Conservation (phyloP, 2,329 filamentous ascomycete genomes). For the Penicillium janthinellum region DNA sequence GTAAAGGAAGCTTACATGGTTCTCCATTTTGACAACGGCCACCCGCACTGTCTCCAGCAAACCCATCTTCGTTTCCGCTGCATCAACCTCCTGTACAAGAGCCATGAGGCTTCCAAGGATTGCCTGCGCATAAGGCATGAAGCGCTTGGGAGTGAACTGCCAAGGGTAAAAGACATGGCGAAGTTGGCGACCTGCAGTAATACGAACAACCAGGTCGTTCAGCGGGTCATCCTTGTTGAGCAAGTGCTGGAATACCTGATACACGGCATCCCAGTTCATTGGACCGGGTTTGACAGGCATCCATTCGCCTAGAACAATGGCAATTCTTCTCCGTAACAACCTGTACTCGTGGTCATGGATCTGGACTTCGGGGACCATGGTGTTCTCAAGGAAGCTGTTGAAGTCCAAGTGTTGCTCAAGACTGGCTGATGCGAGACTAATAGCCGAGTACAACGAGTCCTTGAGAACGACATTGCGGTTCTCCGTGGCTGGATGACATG, state of each 20-base stretch:
- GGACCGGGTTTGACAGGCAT: slow-evolving; percentile 74
- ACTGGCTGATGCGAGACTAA: slow-evolving; percentile 80
- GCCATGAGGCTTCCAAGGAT: slow-evolving; percentile 73
- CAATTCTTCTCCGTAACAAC: slow-evolving; percentile 81
- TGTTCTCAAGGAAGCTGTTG: slow-evolving; percentile 73
- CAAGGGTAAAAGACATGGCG: slow-evolving; percentile 80
- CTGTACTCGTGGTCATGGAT: slow-evolving; percentile 68
- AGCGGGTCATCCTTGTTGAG: slow-evolving; percentile 73
- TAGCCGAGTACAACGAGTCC: slow-evolving; percentile 90
- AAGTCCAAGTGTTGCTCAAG: slow-evolving; percentile 79
- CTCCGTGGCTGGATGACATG: slow-evolving; percentile 39
- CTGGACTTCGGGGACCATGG: slow-evolving; percentile 77
- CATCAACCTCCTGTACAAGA: slow-evolving; percentile 76
- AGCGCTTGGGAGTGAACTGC: slow-evolving; percentile 72
- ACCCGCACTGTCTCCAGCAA: slow-evolving; percentile 83
- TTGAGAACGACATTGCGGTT: slow-evolving; percentile 77
- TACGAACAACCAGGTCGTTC: slow-evolving; percentile 89
- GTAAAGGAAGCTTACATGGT: slow-evolving; percentile 52
- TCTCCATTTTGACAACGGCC: slow-evolving; percentile 79
- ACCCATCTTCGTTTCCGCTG: slow-evolving; percentile 86
- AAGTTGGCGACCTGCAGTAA: slow-evolving; percentile 86
- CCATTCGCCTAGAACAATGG: slow-evolving; percentile 89
- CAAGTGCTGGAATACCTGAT: slow-evolving; percentile 86
- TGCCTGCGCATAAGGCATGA: slow-evolving; percentile 74
- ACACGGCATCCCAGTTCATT: slow-evolving; percentile 71